Evolutionary conservation across 2,329 filamentous ascomycete species (phyloP), one percentile per base, ranked within the genome.

Genomic region (Didymella lethalis): DNA sequence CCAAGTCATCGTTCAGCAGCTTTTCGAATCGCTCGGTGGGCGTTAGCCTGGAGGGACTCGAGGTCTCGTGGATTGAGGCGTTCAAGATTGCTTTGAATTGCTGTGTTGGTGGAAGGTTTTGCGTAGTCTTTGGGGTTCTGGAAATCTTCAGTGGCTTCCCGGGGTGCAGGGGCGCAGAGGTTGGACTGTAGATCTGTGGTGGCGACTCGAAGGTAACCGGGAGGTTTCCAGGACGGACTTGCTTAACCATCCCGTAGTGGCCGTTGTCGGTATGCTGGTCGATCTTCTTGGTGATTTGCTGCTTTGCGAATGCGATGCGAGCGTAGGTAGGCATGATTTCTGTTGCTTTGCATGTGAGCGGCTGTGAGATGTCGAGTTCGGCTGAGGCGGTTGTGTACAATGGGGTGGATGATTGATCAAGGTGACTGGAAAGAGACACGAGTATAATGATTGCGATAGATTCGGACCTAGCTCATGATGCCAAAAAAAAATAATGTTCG

Each of bases 221-320:
- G 5, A 14, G 12, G 26, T 38, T 3, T 44, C 5, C 28, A 31
- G 31, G 25, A 3, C 80, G 79, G 40, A 72, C 66, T 88, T 86
- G 10, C 85, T 77, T 0, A 84, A 79, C 86, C 12, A 84, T 72
- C 0, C 78, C 80, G 25, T 44, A 28, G 25, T 44, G 41, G 5
- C 41, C 41, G 2, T 44, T n/a, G 14, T 44, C 41, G 20, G 12
- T 6, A 6, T 14, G 41, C 14, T 28, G 41, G 14, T 44, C 23
- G 11, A 10, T 44, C 2, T 20, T 44, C 12, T 28, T 6, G 41
- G 41, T 25, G 14, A 28, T n/a, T 2, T 28, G 26, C 4, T 28
- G 25, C 25, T 44, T 44, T 44, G 41, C 25, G 3, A 44, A 5
- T n/a, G 25, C 25, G 14, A 44, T 44, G 23, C 41, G 41, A 28